These are phyloP conservation scores for Pyrus communis DNA, from an alignment of 306 rosid species.

Conservation along the genomic window DNA sequence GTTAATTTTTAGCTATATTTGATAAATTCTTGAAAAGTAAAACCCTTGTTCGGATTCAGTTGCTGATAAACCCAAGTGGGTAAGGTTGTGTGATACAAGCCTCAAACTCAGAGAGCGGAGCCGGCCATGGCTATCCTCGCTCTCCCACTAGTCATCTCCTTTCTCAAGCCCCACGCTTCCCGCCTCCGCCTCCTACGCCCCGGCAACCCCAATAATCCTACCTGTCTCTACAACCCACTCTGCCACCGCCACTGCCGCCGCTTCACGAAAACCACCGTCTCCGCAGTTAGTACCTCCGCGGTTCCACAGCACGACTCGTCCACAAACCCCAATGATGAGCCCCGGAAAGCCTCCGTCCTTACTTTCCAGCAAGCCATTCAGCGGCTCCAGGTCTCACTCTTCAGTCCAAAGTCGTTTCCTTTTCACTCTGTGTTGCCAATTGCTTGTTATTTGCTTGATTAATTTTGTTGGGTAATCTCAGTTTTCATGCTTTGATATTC, in stretches of 20 bases:
- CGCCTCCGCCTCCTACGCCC: conserved; percentile 29
- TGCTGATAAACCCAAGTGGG: neutral
- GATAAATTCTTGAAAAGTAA: neutral
- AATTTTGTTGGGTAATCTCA: neutral
- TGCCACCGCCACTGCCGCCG: conserved; percentile 11
- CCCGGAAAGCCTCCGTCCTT: conserved; percentile 33
- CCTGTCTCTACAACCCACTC: conserved; percentile 1
- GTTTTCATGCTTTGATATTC: neutral
- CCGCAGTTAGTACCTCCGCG: conserved; percentile 35
- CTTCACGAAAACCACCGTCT: conserved; percentile 24
- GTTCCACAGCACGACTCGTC: conserved; percentile 31
- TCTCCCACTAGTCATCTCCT: conserved; percentile 61
- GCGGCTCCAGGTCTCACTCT: conserved; percentile 72
- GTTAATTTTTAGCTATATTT: too few relatives aligned
- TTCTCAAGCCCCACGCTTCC: conserved; percentile 49
- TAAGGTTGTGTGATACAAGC: neutral
- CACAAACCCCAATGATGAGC: conserved; percentile 9
- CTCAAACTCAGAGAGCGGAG: neutral
- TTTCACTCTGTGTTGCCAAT: neutral
- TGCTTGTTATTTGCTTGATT: neutral
- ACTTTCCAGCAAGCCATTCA: conserved; percentile 95
- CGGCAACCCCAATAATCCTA: conserved; percentile 3
- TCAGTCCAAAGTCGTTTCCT: neutral
- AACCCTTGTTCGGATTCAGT: neutral
- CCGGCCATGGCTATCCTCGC: conserved; percentile 52